These are phyloP conservation scores for Penicillium coprophilum DNA, from an alignment of 495 filamentous ascomycete genomes.

Conservation along the genomic window DNA sequence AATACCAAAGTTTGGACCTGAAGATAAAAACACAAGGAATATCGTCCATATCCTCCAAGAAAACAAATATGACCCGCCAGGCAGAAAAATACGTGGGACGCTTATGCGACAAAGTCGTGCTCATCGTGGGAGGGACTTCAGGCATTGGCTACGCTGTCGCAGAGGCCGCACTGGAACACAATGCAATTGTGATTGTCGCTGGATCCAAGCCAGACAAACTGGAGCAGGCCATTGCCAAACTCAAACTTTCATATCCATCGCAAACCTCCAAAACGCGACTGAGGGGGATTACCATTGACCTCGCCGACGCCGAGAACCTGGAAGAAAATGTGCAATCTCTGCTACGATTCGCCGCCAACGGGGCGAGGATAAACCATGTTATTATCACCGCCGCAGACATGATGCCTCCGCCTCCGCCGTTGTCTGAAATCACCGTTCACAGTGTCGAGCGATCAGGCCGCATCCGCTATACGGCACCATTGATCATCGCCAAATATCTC, in stretches of 20 bases:
- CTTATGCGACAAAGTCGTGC: conserved; percentile 34
- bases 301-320: not conserved
- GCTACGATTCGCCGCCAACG: not conserved
- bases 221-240: too few species aligned
- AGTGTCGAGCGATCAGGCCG: not conserved
- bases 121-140: conserved; percentile 54
- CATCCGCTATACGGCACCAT: conserved; percentile 49
- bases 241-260: too few species aligned
- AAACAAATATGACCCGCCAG: too few species aligned
- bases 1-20: too few species aligned
- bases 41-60: too few species aligned
- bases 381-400: not conserved
- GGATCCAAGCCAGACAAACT: conserved; percentile 43
- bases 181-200: conserved; percentile 53
- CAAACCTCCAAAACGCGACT: conserved; percentile 21
- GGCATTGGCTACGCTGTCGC: conserved; percentile 59
- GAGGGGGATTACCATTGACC: conserved; percentile 37
- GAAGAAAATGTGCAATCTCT: not conserved
- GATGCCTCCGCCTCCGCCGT: conserved; percentile 21
- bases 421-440: not conserved
- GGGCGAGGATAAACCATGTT: not conserved
- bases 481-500: conserved; percentile 51
- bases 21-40: too few species aligned
- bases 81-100: conserved; percentile 20
- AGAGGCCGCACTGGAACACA: conserved; percentile 50